Base-by-base conservation (phyloP, 208 protist genomes). In the Strigomonas galati region DNA sequence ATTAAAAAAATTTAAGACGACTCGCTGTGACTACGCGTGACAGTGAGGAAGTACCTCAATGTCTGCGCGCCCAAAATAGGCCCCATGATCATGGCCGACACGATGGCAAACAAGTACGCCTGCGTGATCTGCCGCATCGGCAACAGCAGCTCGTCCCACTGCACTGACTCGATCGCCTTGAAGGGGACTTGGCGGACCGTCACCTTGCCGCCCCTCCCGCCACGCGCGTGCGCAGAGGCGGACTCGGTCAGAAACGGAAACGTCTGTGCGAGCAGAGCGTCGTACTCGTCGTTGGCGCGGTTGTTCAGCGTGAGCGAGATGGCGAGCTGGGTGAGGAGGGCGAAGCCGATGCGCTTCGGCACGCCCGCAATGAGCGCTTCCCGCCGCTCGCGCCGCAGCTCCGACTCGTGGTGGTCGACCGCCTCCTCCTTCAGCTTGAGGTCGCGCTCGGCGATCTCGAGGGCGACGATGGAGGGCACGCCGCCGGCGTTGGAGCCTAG, bases 271-370 rank as follows among this genome's bases (percentile, higher is more conserved):
- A 61, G 28, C 21, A 62, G 30, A 10, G 4, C 37, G 24, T 67
- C 58, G 62, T 74, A 74, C 62, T 74, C 69, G 27, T 67, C 62
- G 3, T 56, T 40, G 35, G 63, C 71, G 43, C 71, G 62, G 26
- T 56, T 31, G 48, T 71, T 70, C 44, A 76, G 59, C 28, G 71
- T 67, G 7, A 76, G 59, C 19, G 71, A 65, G 44, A 76, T 76
- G 35, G 71, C 71, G n/a, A 76, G 49, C 58, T 76, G 71, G 14
- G 71, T 76, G 51, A 76, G 48, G 0, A 74, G 48, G 5, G 62
- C 69, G 37, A 74, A 43, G 14, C 69, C 69, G 40, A 74, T 68
- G 53, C 43, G 61, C 32, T 54, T 49, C 15, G 49, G 63, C 44
- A 68, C 57, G 2, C 62, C 56, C 52, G 37, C 14, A 27, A 68